These are phyloP conservation scores for Crotalaria pallida DNA, from an alignment of 306 rosid species.

Conservation along the genomic window DNA sequence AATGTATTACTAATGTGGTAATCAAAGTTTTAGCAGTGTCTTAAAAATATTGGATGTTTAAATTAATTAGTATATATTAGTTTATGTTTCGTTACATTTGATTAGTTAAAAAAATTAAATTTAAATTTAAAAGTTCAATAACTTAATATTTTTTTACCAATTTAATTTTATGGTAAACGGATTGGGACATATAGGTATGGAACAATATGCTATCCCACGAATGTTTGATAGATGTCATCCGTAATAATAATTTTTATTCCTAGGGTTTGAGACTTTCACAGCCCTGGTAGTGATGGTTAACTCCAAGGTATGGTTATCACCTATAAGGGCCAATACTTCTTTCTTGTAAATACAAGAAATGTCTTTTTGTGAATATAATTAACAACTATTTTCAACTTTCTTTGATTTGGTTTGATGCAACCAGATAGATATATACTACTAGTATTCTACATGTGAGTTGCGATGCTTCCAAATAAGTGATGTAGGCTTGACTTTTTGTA, in stretches of 20 bases:
- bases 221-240: not conserved
- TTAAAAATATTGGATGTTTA: no score
- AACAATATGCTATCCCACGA: no score
- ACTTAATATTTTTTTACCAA: no score
- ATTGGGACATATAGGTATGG: no score
- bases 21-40: no score
- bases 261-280: not conserved
- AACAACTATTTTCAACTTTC: not conserved
- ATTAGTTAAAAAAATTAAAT: no score
- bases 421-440: not conserved
- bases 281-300: not conserved
- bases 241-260: not conserved
- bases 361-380: not conserved
- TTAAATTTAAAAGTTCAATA: no score
- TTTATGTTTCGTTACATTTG: no score
- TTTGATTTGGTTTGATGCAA: conserved; percentile 8
- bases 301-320: no score
- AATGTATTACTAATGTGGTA: no score
- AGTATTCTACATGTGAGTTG: conserved; percentile 11
- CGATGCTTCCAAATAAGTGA: conserved; percentile 20
- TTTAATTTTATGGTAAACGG: no score
- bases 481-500: not conserved
- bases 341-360: not conserved
- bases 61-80: no score
- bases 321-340: not conserved